Percentiles rank a stretch among this genome's conserved stretches.
Conservation (phyloP, 768 basidiomycete genomes). For the Russula emetica region DNA sequence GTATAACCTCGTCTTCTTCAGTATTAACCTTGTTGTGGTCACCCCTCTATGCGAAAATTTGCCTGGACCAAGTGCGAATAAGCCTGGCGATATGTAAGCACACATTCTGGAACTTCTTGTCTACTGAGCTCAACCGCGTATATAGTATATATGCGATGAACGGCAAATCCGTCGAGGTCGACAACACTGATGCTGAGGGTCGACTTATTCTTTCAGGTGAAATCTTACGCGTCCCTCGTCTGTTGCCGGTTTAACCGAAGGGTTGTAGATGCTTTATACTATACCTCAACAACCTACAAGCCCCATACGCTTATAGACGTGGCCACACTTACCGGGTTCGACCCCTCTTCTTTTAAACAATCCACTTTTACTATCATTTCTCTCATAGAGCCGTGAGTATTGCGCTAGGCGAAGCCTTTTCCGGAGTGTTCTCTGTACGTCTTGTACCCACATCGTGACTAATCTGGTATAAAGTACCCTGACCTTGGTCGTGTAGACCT, state of each 20-base stretch:
- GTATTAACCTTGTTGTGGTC: slow-evolving; percentile 68
- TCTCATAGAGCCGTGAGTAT: slow-evolving; percentile 59
- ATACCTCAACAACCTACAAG: slow-evolving; percentile 69
- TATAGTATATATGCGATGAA: slow-evolving; percentile 79
- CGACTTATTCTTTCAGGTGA: slow-evolving; percentile 68
- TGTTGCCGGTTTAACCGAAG: background rate
- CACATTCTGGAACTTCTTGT: no score
- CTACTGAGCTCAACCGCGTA: background rate
- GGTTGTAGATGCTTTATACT: slow-evolving; percentile 71
- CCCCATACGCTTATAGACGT: slow-evolving; percentile 83
- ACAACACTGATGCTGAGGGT: slow-evolving; percentile 85
- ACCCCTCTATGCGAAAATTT: slow-evolving; percentile 83
- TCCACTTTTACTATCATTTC: background rate
- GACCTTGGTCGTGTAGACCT: slow-evolving; percentile 43
- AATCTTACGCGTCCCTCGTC: slow-evolving; percentile 21
- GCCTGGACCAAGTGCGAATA: slow-evolving; percentile 62
- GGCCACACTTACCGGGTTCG: slow-evolving; percentile 78
- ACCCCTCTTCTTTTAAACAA: slow-evolving; percentile 16
- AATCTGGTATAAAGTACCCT: background rate
- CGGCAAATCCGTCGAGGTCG: slow-evolving; percentile 80
- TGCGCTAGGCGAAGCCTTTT: slow-evolving; percentile 70
- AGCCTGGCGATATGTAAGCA: slow-evolving; percentile 79
- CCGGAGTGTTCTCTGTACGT: slow-evolving; percentile 74
- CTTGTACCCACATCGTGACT: background rate
- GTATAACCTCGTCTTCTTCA: slow-evolving; percentile 31